Base-by-base conservation (phyloP, 257 asterid species). In the Nicotiana noctiflora region DNA sequence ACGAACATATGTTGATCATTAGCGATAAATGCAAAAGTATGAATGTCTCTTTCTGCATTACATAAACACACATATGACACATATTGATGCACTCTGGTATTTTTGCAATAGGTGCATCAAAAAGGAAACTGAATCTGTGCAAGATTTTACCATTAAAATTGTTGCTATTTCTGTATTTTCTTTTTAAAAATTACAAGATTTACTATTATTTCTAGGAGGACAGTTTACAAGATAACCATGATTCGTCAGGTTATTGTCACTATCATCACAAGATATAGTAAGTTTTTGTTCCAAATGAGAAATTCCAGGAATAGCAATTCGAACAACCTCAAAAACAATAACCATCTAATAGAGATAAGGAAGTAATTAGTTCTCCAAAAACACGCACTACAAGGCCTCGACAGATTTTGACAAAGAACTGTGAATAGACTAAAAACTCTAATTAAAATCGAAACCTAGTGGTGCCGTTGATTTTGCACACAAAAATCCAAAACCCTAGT, bases 211-310 rank as follows among this genome's bases (percentile, higher is more conserved):
- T 72, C 37, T 21, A 23, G 60, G 14, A 72, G 46, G 59, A 72
- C 7, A n/a, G 14, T 72, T 70, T n/a, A 21, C n/a, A 72, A 72
- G 21, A 19, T 46, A 72, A 46, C 60, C 37, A 70, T 40, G 56
- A 40, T 15, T 91, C 46, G 77, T 44, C 55, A 12, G 1, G 4
- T 40, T n/a, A 68, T 29, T n/a, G 10, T 89, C 75, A 5, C 56
- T 18, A 52, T 0, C n/a, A n/a, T n/a, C n/a, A n/a, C n/a, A n/a
- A n/a, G n/a, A n/a, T n/a, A n/a, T n/a, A n/a, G n/a, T n/a, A n/a
- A n/a, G n/a, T n/a, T n/a, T n/a, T n/a, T n/a, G n/a, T n/a, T n/a
- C n/a, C n/a, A n/a, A n/a, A n/a, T n/a, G n/a, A n/a, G n/a, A n/a
- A n/a, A n/a, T n/a, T n/a, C n/a, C n/a, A n/a, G n/a, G n/a, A n/a